Base-by-base conservation (phyloP, 2,329 filamentous ascomycete genomes). In the Penicillium italicum region DNA sequence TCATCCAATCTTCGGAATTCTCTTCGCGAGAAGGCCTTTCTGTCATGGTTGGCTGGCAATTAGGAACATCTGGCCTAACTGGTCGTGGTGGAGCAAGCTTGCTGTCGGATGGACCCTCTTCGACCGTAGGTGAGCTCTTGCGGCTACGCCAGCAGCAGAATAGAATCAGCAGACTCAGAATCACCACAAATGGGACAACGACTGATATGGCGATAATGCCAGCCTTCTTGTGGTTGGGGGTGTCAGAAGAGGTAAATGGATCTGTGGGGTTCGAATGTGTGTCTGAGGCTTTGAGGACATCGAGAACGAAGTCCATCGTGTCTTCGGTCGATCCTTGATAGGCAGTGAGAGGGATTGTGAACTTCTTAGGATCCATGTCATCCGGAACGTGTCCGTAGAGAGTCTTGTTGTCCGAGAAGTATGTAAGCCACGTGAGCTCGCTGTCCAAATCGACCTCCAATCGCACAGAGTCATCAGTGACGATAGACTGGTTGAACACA, bases 311-410 rank as follows among this genome's bases (percentile, higher is more conserved):
- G 3, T 67, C 64, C 51, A 79, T 75, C 9, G 73, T 74, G 49
- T 81, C 73, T 41, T 69, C 67, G 54, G 64, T 47, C 62, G 67
- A 64, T 34, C 70, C 73, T 49, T 74, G 72, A 22, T 63, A 73
- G 18, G 77, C 79, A 10, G 70, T 78, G 34, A 84, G 56, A 12
- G 72, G 77, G 22, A 77, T 74, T 18, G 71, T 66, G 20, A 79
- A 69, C 9, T 71, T 70, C 34, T 73, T 66, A 2, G 77, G 68
- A 7, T 70, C 59, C 6, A 75, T 55, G 46, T 73, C 68, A 1
- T 67, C 60, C 0, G 81, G 80, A 10, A 82, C 74, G n/a, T 72
- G 74, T 14, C 82, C 82, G n/a, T 69, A 68, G 2, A 84, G 71
- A 3, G 72, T 74, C 41, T 76, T 71, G 26, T 72, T 77, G 10